Conservation (phyloP, 148 eudicot species). For the Agrostemma githago region DNA sequence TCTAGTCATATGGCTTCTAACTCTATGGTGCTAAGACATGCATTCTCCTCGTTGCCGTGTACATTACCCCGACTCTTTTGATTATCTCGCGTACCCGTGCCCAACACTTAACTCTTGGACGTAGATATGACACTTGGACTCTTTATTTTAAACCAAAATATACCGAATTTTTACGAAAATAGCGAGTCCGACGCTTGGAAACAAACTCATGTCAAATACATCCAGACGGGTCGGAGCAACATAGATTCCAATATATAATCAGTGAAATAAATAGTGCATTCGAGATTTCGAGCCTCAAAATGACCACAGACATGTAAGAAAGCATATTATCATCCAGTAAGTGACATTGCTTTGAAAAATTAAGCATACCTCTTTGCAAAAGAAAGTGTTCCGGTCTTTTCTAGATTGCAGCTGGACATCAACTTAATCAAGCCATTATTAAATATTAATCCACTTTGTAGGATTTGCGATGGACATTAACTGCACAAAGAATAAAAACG, state of each 20-base stretch:
- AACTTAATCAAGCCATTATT: slow-evolving; percentile 8
- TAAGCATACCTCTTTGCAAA: slow-evolving; percentile 28
- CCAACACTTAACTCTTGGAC: too few species aligned
- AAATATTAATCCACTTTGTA: slow-evolving; percentile 8
- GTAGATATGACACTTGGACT: too few species aligned
- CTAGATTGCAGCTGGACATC: slow-evolving; percentile 27
- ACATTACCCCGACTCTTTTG: too few species aligned
- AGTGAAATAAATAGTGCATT: slow-evolving; percentile 9
- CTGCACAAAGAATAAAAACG: slow-evolving; percentile 11
- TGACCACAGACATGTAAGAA: slow-evolving; percentile 11
- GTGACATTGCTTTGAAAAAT: slow-evolving; percentile 15
- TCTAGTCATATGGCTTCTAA: slow-evolving; percentile 5
- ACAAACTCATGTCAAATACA: too few species aligned
- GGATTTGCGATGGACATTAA: slow-evolving; percentile 7
- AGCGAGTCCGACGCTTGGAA: too few species aligned
- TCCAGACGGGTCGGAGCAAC: too few species aligned
- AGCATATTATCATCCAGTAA: slow-evolving; percentile 10
- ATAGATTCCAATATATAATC: neutral
- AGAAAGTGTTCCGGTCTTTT: slow-evolving; percentile 20
- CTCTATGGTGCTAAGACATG: slow-evolving; percentile 12
- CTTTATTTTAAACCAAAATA: too few species aligned
- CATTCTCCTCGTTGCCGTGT: neutral
- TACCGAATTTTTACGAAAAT: too few species aligned
- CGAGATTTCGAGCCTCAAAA: slow-evolving; percentile 1
- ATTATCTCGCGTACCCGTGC: too few species aligned